Evolutionary conservation across 768 basidiomycete genomes (phyloP), one percentile per base, ranked within the genome.

Genomic region (Candolleomyces eurysporus): DNA sequence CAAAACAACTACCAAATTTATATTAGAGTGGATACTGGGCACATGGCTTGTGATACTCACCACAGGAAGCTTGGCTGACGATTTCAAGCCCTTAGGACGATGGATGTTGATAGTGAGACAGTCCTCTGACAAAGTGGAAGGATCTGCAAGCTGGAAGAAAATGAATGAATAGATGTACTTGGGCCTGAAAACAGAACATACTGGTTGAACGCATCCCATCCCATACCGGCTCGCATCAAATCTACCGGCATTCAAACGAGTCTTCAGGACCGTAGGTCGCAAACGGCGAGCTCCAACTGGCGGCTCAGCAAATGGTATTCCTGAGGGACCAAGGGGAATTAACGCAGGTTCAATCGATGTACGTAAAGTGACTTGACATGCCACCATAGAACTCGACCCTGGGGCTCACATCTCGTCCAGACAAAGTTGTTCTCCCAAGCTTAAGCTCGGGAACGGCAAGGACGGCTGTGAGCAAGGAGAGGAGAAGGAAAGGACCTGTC

Each of bases 71-170:
- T 69, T 69, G 3, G 72, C 69, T 58, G 66, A 65, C 1, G 65
- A 3, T 6, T 46, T 48, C 9, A 71, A 56, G 13, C 76, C 76
- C 0, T 78, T 72, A 0, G 86, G 85, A n/a, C 83, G 73, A 59
- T 82, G 83, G 5, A 88, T 71, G 64, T 87, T 86, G 57, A 87
- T 73, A n/a, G 83, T 84, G 50, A 88, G 70, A 65, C 84, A 87
- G 63, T 87, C 85, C 67, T 88, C 85, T 21, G 83, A 82, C 45
- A 70, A 77, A 30, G 54, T 56, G 39, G 54, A 19, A 16, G 40
- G 54, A 43, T 43, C 54, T 26, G 32, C 30, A 5, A 54, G 1
- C 39, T 59, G 31, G 14, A 36, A 39, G 17, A 7, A 26, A 45
- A 45, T 9, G 26, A 56, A 40, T 36, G 1, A 6, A 19, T n/a